Evolutionary conservation across 2,329 filamentous ascomycete species (phyloP).

Genomic region (Bimuria novae-zelandiae): DNA sequence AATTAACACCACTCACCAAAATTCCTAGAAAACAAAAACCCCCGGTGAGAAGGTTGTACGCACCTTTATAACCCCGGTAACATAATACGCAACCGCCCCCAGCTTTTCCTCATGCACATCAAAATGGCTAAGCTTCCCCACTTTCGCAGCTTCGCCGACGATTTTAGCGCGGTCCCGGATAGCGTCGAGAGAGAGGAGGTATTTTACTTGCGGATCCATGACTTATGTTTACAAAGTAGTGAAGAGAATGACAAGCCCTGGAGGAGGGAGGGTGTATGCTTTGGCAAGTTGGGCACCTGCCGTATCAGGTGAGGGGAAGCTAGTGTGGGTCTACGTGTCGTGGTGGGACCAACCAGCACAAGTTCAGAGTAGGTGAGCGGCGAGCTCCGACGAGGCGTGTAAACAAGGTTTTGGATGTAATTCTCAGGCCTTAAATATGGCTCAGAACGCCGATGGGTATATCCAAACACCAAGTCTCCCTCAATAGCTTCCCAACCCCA

Average conservation of each 20-base stretch:
- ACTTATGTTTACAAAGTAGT: neutral
- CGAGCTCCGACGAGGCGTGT: too few species aligned
- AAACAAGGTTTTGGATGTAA: too few species aligned
- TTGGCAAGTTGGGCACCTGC: neutral
- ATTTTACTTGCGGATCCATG: conserved; percentile 32
- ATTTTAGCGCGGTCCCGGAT: conserved; percentile 34
- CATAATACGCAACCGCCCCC: conserved; percentile 76
- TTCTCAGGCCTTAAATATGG: neutral
- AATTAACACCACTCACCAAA: neutral
- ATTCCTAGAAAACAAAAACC: neutral
- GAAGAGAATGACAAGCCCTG: neutral
- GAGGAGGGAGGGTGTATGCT: neutral
- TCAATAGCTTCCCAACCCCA: conserved; percentile 21
- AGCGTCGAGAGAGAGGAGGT: conserved; percentile 32
- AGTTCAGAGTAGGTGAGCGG: neutral
- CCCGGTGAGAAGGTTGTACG: conserved; percentile 23
- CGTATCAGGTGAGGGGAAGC: conserved; percentile 2
- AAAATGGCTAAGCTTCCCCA: conserved; percentile 71
- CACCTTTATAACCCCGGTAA: conserved; percentile 90
- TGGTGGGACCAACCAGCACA: neutral
- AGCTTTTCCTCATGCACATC: conserved; percentile 83
- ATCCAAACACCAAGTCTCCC: neutral
- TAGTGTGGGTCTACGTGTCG: conserved; percentile 4
- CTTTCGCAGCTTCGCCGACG: conserved; percentile 30
- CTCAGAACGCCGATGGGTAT: conserved; percentile 2